Percentiles rank a stretch among this genome's conserved stretches.
Evolutionary conservation across 106 monocot genomes (phyloP).

Genomic region (Dioscorea dumetorum): DNA sequence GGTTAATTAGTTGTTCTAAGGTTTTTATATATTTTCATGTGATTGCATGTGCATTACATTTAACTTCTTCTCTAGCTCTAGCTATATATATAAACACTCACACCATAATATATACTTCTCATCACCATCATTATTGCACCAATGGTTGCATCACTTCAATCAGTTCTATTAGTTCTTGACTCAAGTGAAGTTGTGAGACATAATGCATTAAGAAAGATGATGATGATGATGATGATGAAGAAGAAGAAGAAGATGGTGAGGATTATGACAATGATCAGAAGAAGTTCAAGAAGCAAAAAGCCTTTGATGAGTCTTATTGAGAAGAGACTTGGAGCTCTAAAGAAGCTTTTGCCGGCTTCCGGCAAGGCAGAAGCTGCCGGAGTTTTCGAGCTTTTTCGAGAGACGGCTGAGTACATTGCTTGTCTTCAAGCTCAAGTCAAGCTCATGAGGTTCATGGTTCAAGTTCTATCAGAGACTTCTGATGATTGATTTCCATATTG

Average conservation of each 20-base stretch:
- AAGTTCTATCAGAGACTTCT: conserved; percentile 2
- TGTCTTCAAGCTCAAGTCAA: conserved; percentile 15
- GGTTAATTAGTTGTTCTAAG: not conserved
- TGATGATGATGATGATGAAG: not conserved
- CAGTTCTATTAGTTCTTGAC: not conserved
- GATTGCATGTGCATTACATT: conserved; percentile 6
- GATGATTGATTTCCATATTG: not conserved
- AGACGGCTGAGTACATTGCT: conserved; percentile 17
- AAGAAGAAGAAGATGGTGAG: not conserved
- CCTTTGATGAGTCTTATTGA: not conserved
- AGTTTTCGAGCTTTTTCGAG: conserved; percentile 14
- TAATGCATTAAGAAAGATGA: not conserved
- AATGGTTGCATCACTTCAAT: not conserved
- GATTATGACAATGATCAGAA: not conserved
- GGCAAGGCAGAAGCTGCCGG: not conserved
- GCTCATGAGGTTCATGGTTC: conserved; percentile 12
- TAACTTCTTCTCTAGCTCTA: not conserved
- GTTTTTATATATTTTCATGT: conserved; percentile 4
- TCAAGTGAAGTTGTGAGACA: not conserved
- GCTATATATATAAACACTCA: not conserved
- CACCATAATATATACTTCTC: not conserved
- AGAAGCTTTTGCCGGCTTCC: conserved; percentile 3
- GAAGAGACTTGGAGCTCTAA: conserved; percentile 7
- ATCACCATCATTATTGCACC: not conserved
- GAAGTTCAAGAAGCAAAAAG: not conserved